These are phyloP conservation scores for Tuctoria greenei DNA, from an alignment of 176 grass and related monocot species.

Conservation along the genomic window DNA sequence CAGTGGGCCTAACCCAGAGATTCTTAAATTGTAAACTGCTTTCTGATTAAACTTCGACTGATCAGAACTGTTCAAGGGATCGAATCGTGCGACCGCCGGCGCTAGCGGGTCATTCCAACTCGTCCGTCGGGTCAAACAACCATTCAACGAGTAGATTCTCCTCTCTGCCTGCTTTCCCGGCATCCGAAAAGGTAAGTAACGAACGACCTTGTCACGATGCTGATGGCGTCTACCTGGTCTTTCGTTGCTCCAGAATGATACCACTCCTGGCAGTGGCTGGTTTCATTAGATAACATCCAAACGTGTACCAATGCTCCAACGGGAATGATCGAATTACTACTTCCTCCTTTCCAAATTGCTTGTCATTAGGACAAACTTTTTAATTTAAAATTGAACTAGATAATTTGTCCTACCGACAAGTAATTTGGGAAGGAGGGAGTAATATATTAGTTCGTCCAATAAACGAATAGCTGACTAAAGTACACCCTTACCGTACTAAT, in stretches of 20 bases:
- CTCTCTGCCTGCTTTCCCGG: background rate
- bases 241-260: background rate
- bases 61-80: background rate
- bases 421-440: too few relatives aligned
- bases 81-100: too few relatives aligned
- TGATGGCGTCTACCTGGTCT: conserved; percentile 10
- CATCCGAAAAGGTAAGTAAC: background rate
- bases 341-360: too few relatives aligned
- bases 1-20: background rate
- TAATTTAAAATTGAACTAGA: too few relatives aligned
- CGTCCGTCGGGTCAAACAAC: background rate
- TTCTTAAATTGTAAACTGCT: background rate
- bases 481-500: too few relatives aligned
- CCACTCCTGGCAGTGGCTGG: background rate
- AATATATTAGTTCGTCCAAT: too few relatives aligned
- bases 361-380: too few relatives aligned
- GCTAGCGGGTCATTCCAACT: background rate
- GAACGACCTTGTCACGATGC: conserved; percentile 15
- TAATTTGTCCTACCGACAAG: too few relatives aligned
- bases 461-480: too few relatives aligned
- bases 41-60: background rate
- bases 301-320: background rate
- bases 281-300: background rate
- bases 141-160: background rate
- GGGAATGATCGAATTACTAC: background rate